Evolutionary conservation across 345 rosid genomes (phyloP), one percentile per base, ranked within the genome.

Genomic region (Brassica juncea): DNA sequence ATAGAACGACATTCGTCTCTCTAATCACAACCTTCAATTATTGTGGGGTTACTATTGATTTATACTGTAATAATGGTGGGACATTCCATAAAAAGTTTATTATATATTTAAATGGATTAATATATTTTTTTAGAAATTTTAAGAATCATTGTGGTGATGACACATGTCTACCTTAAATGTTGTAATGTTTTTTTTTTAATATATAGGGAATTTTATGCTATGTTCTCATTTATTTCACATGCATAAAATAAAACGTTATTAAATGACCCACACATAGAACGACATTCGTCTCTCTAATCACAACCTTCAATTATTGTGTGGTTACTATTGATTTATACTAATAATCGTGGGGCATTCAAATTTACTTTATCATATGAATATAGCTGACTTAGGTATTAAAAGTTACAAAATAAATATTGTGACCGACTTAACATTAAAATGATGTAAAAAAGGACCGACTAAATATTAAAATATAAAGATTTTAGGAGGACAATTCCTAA

Each of bases 361-460:
- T 54, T 54, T 2, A 54, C 59, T 42, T n/a, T 66, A 72, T 78
- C 82, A 58, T 8, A 73, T 72, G 55, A 59, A 79, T 79, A 59
- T 66, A 61, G 82, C 57, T 67, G 82, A 79, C 82, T 67, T 67
- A 14, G 12, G 37, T 55, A 44, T 67, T 58, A 58, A 78, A 66
- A 58, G 8, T 39, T n/a, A 55, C 8, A 37, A 9, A 54, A 65
- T 34, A 8, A 55, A 66, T 35, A 52, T 15, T n/a, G 57, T 52
- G 21, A n/a, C 57, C 57, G 21, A 52, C 57, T 72, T 58, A 66
- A 44, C 63, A 72, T 14, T 71, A 52, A 35, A 77, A 54, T 77
- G 44, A 8, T 37, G 44, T 37, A 37, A 37, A 37, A 37, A 8
- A 34, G 31, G 44, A 37, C 8, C 8, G 10, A 37, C 12, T 28